Percentiles rank a stretch among this genome's conserved stretches.
These are phyloP conservation scores for Meripilus lineatus DNA, from an alignment of 1,284 basidiomycete genomes.

Conservation along the genomic window DNA sequence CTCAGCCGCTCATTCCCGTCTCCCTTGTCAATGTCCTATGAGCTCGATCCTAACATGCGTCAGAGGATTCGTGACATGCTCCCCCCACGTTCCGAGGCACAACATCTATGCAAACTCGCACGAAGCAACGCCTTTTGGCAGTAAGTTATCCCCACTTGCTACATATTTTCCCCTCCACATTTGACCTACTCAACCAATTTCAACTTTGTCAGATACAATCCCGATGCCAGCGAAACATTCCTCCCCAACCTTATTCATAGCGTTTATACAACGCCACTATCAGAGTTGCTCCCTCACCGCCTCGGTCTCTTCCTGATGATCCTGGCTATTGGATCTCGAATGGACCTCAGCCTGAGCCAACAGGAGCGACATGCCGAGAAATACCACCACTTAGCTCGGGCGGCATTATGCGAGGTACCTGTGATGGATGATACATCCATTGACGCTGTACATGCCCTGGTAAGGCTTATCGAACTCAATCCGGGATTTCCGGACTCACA, in stretches of 20 bases:
- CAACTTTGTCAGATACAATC: slow-evolving; percentile 45
- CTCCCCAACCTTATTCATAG: slow-evolving; percentile 61
- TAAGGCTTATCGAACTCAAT: slow-evolving; percentile 49
- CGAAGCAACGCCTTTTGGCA: slow-evolving; percentile 65
- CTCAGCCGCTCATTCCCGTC: slow-evolving; percentile 61
- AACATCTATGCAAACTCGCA: slow-evolving; percentile 53
- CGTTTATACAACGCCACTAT: slow-evolving; percentile 50
- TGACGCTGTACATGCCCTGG: slow-evolving; percentile 59
- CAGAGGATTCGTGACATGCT: slow-evolving; percentile 55
- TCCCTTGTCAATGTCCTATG: slow-evolving; percentile 43
- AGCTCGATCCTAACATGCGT: slow-evolving; percentile 45
- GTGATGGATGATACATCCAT: slow-evolving; percentile 63
- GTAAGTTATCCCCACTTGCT: too few relatives aligned
- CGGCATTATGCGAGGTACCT: slow-evolving; percentile 54
- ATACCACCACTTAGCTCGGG: slow-evolving; percentile 55
- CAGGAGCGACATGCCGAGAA: slow-evolving; percentile 52
- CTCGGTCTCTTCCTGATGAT: slow-evolving; percentile 60
- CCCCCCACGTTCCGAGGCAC: slow-evolving; percentile 50
- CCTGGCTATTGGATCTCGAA: slow-evolving; percentile 56
- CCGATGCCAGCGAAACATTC: slow-evolving; percentile 62
- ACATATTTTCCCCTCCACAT: slow-evolving; percentile 9
- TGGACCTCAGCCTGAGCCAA: slow-evolving; percentile 51
- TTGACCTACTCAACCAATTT: slow-evolving; percentile 13
- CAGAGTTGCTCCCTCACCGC: slow-evolving; percentile 54
- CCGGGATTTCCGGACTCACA: slow-evolving; percentile 18